Evolutionary conservation across 106 monocot species (phyloP).

Genomic region (Phalaenopsis aphrodite): DNA sequence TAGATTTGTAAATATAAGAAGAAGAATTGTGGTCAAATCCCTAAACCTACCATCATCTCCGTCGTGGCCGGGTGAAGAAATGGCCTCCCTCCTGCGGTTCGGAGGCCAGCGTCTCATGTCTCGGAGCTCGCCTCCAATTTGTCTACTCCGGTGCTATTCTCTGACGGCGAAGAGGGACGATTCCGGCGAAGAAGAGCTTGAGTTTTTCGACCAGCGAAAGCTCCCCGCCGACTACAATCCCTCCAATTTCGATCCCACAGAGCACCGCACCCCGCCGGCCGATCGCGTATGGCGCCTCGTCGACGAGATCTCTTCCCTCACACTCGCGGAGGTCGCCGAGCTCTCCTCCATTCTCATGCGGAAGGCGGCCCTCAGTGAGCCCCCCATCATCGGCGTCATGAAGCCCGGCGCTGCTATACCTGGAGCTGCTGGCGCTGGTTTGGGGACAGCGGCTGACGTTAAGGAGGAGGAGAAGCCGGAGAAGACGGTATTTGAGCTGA

Average conservation of each 20-base stretch:
- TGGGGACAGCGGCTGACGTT: slow-evolving; percentile 10
- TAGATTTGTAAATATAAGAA: too few species aligned
- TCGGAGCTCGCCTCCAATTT: neutral
- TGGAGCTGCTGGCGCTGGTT: neutral
- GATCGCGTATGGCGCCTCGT: slow-evolving; percentile 88
- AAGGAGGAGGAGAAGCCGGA: slow-evolving; percentile 50
- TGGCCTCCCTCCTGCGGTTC: slow-evolving; percentile 26
- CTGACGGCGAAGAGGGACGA: slow-evolving; percentile 1
- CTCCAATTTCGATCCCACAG: slow-evolving; percentile 68
- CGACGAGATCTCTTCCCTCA: slow-evolving; percentile 75
- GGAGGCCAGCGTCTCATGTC: slow-evolving; percentile 10
- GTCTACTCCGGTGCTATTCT: slow-evolving; percentile 7
- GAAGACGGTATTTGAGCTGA: slow-evolving; percentile 95
- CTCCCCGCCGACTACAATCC: slow-evolving; percentile 81
- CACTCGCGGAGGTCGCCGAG: slow-evolving; percentile 60
- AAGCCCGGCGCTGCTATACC: slow-evolving; percentile 13
- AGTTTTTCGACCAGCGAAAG: slow-evolving; percentile 63
- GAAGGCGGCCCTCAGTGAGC: slow-evolving; percentile 36
- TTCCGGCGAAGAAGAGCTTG: slow-evolving; percentile 16
- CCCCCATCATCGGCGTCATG: slow-evolving; percentile 58
- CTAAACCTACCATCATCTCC: neutral
- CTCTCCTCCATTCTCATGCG: slow-evolving; percentile 55
- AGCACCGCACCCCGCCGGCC: slow-evolving; percentile 56
- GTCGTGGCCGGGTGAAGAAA: slow-evolving; percentile 2
- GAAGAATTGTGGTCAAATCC: neutral